phyloP scores from a whole-genome alignment of 164 flowering plant genomes.

The Vitis rotundifolia region DNA sequence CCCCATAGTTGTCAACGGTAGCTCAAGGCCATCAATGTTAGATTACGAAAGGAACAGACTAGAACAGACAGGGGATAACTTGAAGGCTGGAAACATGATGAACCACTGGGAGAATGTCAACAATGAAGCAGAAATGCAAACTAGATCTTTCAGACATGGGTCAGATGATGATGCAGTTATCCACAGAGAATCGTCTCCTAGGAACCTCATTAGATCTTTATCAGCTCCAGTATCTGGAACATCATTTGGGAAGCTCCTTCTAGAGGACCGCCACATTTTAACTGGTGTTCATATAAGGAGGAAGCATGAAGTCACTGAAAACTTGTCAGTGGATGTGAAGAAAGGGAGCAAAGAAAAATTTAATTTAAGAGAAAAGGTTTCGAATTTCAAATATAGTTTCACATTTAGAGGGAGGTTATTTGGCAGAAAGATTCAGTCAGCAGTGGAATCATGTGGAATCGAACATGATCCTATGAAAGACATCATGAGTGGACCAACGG shows the following conservation, averaged over 20 bases:
- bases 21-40: conserved; percentile 33
- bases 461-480: conserved; percentile 40
- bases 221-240: conserved; percentile 95
- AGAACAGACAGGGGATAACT: conserved; percentile 24
- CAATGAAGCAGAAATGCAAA: conserved; percentile 43
- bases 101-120: conserved; percentile 32
- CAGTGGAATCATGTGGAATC: conserved; percentile 27
- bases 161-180: conserved; percentile 29
- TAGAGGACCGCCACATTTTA: conserved; percentile 78
- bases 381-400: conserved; percentile 61
- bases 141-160: conserved; percentile 69
- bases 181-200: conserved; percentile 59
- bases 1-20: conserved; percentile 22
- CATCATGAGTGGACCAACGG: conserved; percentile 54
- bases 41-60: conserved; percentile 26
- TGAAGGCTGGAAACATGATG: conserved; percentile 19
- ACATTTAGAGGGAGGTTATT: conserved; percentile 65
- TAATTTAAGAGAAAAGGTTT: conserved; percentile 71
- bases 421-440: conserved; percentile 64
- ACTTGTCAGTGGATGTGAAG: conserved; percentile 37
- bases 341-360: conserved; percentile 65
- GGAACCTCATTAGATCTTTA: conserved; percentile 79
- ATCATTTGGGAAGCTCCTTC: conserved; percentile 91
- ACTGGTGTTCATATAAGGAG: conserved; percentile 88
- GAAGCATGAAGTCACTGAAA: conserved; percentile 71